Evolutionary conservation across 805 yeast species (phyloP), one percentile per base, ranked within the genome.

Genomic region (Hagleromyces aurorensis): DNA sequence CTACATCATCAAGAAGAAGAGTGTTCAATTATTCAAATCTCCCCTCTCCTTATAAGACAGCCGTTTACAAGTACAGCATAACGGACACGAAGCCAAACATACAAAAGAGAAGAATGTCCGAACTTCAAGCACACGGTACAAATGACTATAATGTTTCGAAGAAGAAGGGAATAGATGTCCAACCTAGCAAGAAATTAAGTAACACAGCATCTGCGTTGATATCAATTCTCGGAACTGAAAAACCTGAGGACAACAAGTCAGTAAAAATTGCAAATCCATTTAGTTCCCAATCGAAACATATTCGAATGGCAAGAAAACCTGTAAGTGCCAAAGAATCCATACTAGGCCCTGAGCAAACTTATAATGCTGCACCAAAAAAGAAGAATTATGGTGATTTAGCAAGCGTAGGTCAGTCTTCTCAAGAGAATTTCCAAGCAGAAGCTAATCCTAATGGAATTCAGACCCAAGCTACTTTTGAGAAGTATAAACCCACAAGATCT

Each of bases 121-220:
- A n/a, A n/a, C n/a, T n/a, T n/a, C n/a, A n/a, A n/a, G n/a, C n/a
- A n/a, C n/a, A n/a, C n/a, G n/a, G n/a, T n/a, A n/a, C n/a, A n/a
- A n/a, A n/a, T n/a, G n/a, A n/a, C n/a, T n/a, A n/a, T n/a, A n/a
- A n/a, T n/a, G n/a, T n/a, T n/a, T n/a, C n/a, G n/a, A n/a, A n/a
- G n/a, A n/a, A n/a, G n/a, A n/a, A n/a, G n/a, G n/a, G n/a, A n/a
- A n/a, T n/a, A n/a, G n/a, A n/a, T 10, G 7, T 13, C n/a, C 6
- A 20, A 13, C 11, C 38, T 14, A 21, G 36, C 10, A 55, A 57
- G 36, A 58, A 55, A 34, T 32, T 65, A 30, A 67, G 72, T 37
- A 61, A 58, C 19, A 64, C 75, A 0, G 76, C 76, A 1, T 55
- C 68, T 29, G 65, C 75, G 1, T 50, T 70, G 27, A 46, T 70